Percentiles rank a stretch among this genome's conserved stretches.
Evolutionary conservation across 148 eudicot species (phyloP).

Genomic region (Pouteria glomerata): DNA sequence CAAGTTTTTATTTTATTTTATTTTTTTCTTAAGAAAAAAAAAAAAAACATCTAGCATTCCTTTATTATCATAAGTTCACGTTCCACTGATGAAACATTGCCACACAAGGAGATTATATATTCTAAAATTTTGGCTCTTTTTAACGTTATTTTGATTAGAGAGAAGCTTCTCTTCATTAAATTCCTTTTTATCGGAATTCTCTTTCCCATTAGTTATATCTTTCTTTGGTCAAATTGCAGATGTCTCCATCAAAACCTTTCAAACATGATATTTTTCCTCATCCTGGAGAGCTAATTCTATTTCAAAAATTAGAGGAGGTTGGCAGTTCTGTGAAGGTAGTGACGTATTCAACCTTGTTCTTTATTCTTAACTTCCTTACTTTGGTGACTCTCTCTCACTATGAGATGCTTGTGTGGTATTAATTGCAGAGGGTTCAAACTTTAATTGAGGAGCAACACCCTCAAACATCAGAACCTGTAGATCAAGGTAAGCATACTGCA

Average conservation of each 20-base stretch:
- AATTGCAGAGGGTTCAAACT: slow-evolving; percentile 56
- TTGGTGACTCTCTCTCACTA: background rate
- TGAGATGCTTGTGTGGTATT: slow-evolving; percentile 8
- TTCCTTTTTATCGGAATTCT: background rate
- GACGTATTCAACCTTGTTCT: background rate
- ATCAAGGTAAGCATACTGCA: slow-evolving; percentile 29
- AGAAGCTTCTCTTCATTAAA: background rate
- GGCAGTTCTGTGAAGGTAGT: slow-evolving; percentile 73
- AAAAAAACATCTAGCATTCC: background rate
- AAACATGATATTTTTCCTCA: slow-evolving; percentile 37
- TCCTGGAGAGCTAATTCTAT: slow-evolving; percentile 42
- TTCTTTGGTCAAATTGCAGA: slow-evolving; percentile 34
- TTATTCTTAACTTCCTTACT: background rate
- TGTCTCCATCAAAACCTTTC: slow-evolving; percentile 49
- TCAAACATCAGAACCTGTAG: slow-evolving; percentile 24
- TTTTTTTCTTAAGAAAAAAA: too few relatives aligned
- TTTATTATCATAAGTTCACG: background rate
- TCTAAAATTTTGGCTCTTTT: background rate
- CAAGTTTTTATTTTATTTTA: background rate
- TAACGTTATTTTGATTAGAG: background rate
- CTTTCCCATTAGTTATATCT: background rate
- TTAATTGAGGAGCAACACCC: slow-evolving; percentile 47
- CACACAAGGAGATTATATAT: background rate
- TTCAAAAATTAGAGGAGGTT: slow-evolving; percentile 79
- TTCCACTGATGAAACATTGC: background rate